Evolutionary conservation across 768 basidiomycete species (phyloP), one percentile per base, ranked within the genome.

Genomic region (Suillus placidus): DNA sequence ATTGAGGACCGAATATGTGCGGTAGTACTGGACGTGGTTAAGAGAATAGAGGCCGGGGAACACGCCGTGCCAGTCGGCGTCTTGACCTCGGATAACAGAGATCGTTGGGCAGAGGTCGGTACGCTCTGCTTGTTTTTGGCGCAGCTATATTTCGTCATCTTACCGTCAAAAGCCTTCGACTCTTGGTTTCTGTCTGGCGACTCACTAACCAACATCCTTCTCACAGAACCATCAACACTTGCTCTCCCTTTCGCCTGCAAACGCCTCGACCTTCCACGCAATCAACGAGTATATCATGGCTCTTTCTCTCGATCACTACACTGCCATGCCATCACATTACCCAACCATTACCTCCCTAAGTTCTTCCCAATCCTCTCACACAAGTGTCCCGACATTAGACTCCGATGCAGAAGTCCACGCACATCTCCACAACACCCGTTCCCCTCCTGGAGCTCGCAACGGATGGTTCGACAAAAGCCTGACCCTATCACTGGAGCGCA

Each of bases 391-490:
- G 64, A 18, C 74, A 74, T 2, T 56, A n/a, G 62, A 75, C 61
- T 70, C 68, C 32, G 61, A 67, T 23, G 42, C 66, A 13, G 79
- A 84, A 61, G 76, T 94, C 51, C 88, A 93, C 71, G 85, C 89
- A 2, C 95, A 96, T 71, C 82, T 96, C 20, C 87, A 87, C 67
- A 86, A 90, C 64, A 84, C 89, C 60, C 88, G 92, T 23, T 85
- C 87, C 0, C 88, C 89, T 2, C 78, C 82, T 64, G 87, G 86
- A 65, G 85, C 88, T 6, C 80, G 84, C 49, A 97, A 97, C 71
- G 83, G 97, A 40, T 97, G 94, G 85, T 93, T 88, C 75, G 96
- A 99, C 80, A 99, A 97, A 77, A 83, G 90, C 2, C 85, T 91
- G 45, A 89, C 89, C 5, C 79, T 97, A 62, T 85, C 93, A 58